These are phyloP conservation scores for Leccinum longicurvipes DNA, from an alignment of 768 basidiomycete genomes.

Conservation along the genomic window DNA sequence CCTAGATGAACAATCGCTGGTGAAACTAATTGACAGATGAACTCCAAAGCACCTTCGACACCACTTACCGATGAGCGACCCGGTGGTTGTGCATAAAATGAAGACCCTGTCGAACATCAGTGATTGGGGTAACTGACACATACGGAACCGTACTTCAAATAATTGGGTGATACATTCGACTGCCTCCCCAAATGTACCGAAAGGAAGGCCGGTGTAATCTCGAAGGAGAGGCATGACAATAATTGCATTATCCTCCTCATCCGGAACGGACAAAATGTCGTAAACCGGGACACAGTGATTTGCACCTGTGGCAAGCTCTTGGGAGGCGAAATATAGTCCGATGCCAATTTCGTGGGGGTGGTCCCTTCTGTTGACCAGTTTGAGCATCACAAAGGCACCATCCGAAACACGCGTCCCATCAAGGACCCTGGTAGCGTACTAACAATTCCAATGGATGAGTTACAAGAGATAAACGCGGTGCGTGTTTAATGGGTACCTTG, in stretches of 20 bases:
- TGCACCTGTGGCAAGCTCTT: background rate
- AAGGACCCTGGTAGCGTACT: slow-evolving; percentile 15
- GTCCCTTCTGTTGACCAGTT: slow-evolving; percentile 14
- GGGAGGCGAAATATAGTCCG: slow-evolving; percentile 15
- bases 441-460: slow-evolving; percentile 14
- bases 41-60: too few relatives aligned
- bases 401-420: slow-evolving; percentile 32
- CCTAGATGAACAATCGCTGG: background rate
- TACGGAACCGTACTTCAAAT: background rate
- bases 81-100: background rate
- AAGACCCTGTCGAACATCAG: background rate
- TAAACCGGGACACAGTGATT: slow-evolving; percentile 38
- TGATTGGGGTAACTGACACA: background rate
- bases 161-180: background rate
- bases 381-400: slow-evolving; percentile 29
- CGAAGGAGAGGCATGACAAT: slow-evolving; percentile 38
- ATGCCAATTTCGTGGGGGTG: slow-evolving; percentile 34
- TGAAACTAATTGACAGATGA: background rate
- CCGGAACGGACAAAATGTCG: slow-evolving; percentile 18
- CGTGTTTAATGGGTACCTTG: background rate
- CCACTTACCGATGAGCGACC: background rate
- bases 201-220: slow-evolving; percentile 9
- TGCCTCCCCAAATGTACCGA: background rate
- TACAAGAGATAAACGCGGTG: background rate
- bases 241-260: slow-evolving; percentile 7